Percentiles rank a stretch among this genome's conserved stretches.
phyloP scores from a whole-genome alignment of 768 basidiomycete species.

The Neoboletus magnificus region DNA sequence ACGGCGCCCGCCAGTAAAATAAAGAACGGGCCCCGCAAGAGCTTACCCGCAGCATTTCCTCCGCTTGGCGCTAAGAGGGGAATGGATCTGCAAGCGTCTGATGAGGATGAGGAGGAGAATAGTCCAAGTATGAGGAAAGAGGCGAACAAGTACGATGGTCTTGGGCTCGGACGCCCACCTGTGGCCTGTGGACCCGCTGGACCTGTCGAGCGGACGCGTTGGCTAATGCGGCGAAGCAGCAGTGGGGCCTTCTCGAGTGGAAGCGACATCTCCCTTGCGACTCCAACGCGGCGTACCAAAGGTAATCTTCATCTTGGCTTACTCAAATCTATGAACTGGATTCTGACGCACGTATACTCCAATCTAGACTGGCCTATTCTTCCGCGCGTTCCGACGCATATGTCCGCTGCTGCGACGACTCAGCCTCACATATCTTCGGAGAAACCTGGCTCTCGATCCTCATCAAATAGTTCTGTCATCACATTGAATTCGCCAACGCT shows the following conservation, averaged over 20 bases:
- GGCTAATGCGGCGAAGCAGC: conserved; percentile 74
- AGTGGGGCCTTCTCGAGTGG: conserved; percentile 80
- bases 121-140: conserved; percentile 60
- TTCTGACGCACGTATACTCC: background rate
- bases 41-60: conserved; percentile 71
- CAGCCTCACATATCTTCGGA: conserved; percentile 35
- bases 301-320: conserved; percentile 46
- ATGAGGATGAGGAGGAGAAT: conserved; percentile 57
- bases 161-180: conserved; percentile 63
- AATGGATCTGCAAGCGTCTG: conserved; percentile 38
- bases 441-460: conserved; percentile 55
- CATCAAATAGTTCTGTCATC: conserved; percentile 50
- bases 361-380: conserved; percentile 55
- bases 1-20: conserved; percentile 38
- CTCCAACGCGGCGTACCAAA: conserved; percentile 58
- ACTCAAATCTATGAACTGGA: background rate
- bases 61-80: conserved; percentile 34
- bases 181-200: conserved; percentile 26
- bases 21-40: conserved; percentile 61
- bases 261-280: conserved; percentile 59
- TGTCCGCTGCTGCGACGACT: conserved; percentile 46
- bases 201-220: conserved; percentile 46
- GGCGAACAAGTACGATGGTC: conserved; percentile 52
- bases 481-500: conserved; percentile 47
- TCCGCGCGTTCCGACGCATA: conserved; percentile 44